Evolutionary conservation across 768 basidiomycete species (phyloP).

Genomic region (Dentipellis fragilis): DNA sequence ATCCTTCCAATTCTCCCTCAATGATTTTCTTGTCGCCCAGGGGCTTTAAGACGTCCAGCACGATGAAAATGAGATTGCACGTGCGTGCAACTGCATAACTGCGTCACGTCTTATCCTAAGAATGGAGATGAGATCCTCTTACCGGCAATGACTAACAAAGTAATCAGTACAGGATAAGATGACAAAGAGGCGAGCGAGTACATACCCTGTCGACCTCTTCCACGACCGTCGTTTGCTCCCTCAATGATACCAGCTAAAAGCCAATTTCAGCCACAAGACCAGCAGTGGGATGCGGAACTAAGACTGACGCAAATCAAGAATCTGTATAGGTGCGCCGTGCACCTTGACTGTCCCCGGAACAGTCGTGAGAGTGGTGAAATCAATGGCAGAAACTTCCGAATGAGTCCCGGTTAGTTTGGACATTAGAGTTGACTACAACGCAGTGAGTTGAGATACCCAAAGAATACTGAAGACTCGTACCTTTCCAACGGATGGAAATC

Average conservation of each 20-base stretch:
- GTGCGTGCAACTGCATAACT: constrained; percentile 75
- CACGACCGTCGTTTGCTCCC: constrained; percentile 92
- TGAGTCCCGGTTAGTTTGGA: constrained; percentile 94
- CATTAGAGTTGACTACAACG: constrained; percentile 77
- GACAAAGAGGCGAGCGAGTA: constrained; percentile 9
- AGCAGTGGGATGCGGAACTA: background rate
- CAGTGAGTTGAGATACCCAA: constrained; percentile 4
- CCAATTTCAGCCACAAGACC: constrained; percentile 10
- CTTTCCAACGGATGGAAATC: constrained; percentile 94
- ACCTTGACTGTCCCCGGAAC: constrained; percentile 92
- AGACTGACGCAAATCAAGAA: constrained; percentile 76
- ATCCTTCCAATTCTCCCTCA: constrained; percentile 92
- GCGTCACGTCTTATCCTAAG: background rate
- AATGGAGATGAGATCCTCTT: constrained; percentile 19
- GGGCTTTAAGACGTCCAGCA: constrained; percentile 97
- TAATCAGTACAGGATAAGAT: background rate
- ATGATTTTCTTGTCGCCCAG: constrained; percentile 90
- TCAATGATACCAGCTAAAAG: constrained; percentile 88
- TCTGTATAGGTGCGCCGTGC: constrained; percentile 94
- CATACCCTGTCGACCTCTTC: constrained; percentile 88
- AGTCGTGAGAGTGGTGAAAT: constrained; percentile 93
- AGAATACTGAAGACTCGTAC: constrained; percentile 24
- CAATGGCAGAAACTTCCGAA: constrained; percentile 91
- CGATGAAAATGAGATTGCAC: constrained; percentile 97
- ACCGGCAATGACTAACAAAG: constrained; percentile 65